Evolutionary conservation across 1,284 basidiomycete genomes (phyloP).

Genomic region (Ganoderma leucocontextum): DNA sequence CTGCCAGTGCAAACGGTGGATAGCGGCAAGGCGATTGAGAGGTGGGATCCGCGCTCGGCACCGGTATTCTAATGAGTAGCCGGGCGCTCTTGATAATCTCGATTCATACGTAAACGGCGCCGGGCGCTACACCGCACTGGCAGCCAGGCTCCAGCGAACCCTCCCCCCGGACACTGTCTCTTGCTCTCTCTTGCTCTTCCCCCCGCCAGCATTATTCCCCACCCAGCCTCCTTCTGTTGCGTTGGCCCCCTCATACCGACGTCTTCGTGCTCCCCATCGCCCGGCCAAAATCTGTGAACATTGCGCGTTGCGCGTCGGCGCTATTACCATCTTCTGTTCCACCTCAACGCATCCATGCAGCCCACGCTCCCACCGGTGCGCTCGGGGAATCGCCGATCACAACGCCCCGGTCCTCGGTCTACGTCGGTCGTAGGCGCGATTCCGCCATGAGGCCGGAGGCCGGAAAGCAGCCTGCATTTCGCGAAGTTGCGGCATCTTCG

Average conservation of each 20-base stretch:
- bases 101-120: neutral
- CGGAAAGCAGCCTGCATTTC: neutral
- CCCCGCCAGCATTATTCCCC: neutral
- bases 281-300: neutral
- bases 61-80: neutral
- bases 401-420: neutral
- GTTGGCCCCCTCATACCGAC: neutral
- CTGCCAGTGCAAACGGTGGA: neutral
- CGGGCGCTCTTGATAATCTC: neutral
- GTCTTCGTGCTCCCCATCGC: neutral
- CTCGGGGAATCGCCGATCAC: neutral
- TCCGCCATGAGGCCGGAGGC: neutral
- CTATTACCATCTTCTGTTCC: neutral
- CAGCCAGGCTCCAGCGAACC: too few species aligned
- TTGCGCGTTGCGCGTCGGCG: slow-evolving; percentile 5
- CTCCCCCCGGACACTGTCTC: too few species aligned
- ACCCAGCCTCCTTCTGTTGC: neutral
- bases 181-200: neutral
- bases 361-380: neutral
- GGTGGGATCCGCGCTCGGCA: slow-evolving; percentile 3
- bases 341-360: neutral
- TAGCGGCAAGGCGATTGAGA: neutral
- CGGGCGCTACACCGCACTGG: neutral
- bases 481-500: neutral
- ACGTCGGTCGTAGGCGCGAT: neutral